Evolutionary conservation across 1,284 basidiomycete species (phyloP), one percentile per base, ranked within the genome.

Genomic region (Naganishia liquefaciens): DNA sequence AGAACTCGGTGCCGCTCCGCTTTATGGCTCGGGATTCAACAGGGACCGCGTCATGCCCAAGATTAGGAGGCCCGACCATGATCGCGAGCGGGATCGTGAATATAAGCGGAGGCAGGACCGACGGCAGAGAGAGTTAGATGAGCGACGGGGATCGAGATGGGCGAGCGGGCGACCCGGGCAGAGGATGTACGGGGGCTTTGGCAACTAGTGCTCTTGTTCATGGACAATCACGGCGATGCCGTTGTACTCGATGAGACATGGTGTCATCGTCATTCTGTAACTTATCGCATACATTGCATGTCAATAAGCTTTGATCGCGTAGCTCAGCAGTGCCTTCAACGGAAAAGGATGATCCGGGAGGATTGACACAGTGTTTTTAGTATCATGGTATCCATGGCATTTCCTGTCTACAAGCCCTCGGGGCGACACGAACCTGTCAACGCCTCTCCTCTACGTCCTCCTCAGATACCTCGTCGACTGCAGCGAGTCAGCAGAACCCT

Each of bases 361-460:
- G n/a, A n/a, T n/a, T n/a, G n/a, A n/a, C n/a, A n/a, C n/a, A n/a
- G n/a, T n/a, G n/a, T n/a, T n/a, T n/a, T n/a, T n/a, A n/a, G 33
- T 11, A 33, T 6, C 33, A 5, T 33, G 33, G 11, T 33, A 33
- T 33, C 6, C 33, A 33, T 33, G 11, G 33, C 33, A 33, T 33
- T 33, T 33, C 33, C 33, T 33, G 11, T 11, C 5, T 6, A 33
- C 33, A 11, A 33, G 6, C 11, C 11, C 11, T 11, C 11, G 6
- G 11, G 5, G 11, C 33, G 33, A 11, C 33, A 33, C 11, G 11
- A 11, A 1, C 0, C 33, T 33, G 11, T 33, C 33, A 11, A 6
- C 17, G 10, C 27, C 84, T 82, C 69, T 89, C 87, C 70, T 90
- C 88, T 65, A 87, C 85, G 72, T 74, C 76, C 44, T 90, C 89